Conservation (phyloP, 2,329 filamentous ascomycete species). For the Talaromyces islandicus region DNA sequence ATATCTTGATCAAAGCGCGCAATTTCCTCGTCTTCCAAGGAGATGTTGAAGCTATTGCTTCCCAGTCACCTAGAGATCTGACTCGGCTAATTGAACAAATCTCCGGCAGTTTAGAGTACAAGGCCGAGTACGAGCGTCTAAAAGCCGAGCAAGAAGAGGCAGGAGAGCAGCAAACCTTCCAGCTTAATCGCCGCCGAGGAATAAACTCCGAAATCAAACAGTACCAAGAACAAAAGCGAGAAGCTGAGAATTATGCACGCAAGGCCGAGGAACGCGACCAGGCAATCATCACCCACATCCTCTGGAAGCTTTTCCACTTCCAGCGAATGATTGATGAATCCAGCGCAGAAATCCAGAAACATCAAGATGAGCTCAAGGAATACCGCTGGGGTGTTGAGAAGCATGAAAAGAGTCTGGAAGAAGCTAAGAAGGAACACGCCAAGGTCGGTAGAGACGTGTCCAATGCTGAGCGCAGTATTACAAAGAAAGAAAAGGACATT, state of each 20-base stretch:
- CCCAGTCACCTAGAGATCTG: constrained; percentile 87
- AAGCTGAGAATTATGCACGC: constrained; percentile 86
- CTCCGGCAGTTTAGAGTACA: constrained; percentile 90
- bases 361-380: constrained; percentile 92
- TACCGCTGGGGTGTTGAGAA: constrained; percentile 81
- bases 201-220: constrained; percentile 98
- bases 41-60: constrained; percentile 93
- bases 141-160: constrained; percentile 82
- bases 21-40: constrained; percentile 99
- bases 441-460: constrained; percentile 68
- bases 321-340: constrained; percentile 91
- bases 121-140: constrained; percentile 86
- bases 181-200: constrained; percentile 79
- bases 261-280: constrained; percentile 88
- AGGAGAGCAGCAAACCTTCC: constrained; percentile 79
- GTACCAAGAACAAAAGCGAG: constrained; percentile 93
- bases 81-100: constrained; percentile 96
- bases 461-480: constrained; percentile 80
- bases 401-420: constrained; percentile 72
- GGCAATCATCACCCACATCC: constrained; percentile 83
- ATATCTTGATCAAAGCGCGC: constrained; percentile 94
- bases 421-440: constrained; percentile 76
- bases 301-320: constrained; percentile 96
- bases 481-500: constrained; percentile 76
- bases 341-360: constrained; percentile 80